Base-by-base conservation (phyloP, 345 rosid genomes). In the Carallia brachiata region DNA sequence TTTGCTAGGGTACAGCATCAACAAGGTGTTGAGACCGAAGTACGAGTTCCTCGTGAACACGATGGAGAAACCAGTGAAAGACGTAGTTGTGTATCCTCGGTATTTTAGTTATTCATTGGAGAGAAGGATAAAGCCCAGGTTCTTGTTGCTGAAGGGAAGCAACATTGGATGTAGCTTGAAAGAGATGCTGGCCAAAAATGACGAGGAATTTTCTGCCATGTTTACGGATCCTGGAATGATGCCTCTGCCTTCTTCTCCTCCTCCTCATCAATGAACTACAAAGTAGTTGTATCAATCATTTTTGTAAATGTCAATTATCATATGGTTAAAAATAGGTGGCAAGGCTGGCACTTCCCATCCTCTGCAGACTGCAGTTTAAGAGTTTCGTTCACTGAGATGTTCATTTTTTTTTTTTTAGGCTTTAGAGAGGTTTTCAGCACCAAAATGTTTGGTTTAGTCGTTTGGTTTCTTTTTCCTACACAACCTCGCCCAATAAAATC, bases 41-140 rank as follows among this genome's bases (percentile, higher is more conserved):
- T 73, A 87, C 31, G 88, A 87, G 39, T 89, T 94, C 76, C 84
- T 91, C 9, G 62, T 84, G 74, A 80, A 86, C 48, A 81, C 79
- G 8, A 89, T 94, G 96, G 81, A 79, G 71, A 91, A 75, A 71
- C 84, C 92, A 0, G 76, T 89, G 54, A 77, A 59, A 70, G 96
- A 89, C 4, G 76, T 87, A 16, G 86, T 88, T 62, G 90, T 78
- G 12, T 91, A 91, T 62, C 98, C 98, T 0, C 79, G 98, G 73
- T 94, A 84, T 70, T 94, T 94, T 55, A 94, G 98, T 73, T 89
- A 88, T 70, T 91, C 96, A 8, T 59, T 94, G 70, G 98, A 94
- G 74, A 85, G 86, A 87, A 91, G 80, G 80, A 94, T 94, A 78
- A 89, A 84, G 68, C 97, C 97, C 61, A 76, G 98, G 77, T 89